These are phyloP conservation scores for Monosporascus cannonballus DNA, from an alignment of 2,329 filamentous ascomycete species.

Conservation along the genomic window DNA sequence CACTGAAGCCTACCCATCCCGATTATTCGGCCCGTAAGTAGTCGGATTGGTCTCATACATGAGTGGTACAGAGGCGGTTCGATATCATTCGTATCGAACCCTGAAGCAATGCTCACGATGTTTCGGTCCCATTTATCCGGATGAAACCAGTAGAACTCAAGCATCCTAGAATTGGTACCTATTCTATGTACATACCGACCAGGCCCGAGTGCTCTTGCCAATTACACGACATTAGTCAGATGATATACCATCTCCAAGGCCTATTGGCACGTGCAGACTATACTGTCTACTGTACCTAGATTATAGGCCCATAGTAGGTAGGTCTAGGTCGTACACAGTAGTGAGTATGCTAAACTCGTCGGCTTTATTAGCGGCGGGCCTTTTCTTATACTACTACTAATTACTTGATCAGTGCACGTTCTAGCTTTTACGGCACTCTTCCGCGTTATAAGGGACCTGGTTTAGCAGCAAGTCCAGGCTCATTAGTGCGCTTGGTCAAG, in stretches of 20 bases:
- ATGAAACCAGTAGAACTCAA: not conserved
- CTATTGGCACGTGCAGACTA: not conserved
- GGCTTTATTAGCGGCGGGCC: not conserved
- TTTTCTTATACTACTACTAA: not conserved
- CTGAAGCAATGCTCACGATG: not conserved
- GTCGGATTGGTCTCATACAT: not conserved
- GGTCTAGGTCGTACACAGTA: not conserved
- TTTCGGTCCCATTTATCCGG: not conserved
- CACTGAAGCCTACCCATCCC: not conserved
- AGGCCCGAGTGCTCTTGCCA: not conserved
- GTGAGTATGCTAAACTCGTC: not conserved
- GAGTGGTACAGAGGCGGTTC: not conserved
- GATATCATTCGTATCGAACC: not conserved
- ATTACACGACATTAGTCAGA: not conserved
- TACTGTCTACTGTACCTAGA: not conserved
- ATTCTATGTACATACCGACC: not conserved
- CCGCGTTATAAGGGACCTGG: not conserved
- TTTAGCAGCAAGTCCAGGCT: not conserved
- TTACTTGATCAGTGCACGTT: not conserved
- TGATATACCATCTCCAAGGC: no score
- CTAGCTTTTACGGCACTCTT: not conserved
- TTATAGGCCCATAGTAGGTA: not conserved
- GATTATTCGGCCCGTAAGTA: not conserved
- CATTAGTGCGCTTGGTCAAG: not conserved
- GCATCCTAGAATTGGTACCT: not conserved